Percentiles rank a stretch among this genome's conserved stretches.
phyloP scores from a whole-genome alignment of 83 land plant species.

The Diphasiastrum complanatum region DNA sequence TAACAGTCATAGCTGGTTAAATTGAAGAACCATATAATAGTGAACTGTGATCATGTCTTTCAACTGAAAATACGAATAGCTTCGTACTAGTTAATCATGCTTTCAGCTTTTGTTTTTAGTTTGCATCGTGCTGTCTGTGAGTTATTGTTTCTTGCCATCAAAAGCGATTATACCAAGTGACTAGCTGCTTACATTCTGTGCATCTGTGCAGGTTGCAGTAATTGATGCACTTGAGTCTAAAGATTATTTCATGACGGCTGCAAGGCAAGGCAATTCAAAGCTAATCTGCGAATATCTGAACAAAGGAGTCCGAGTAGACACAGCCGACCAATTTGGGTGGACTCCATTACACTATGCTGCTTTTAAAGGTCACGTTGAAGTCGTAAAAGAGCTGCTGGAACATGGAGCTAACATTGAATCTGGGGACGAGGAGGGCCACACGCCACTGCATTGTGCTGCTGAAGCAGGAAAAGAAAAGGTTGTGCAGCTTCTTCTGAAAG shows the following conservation, averaged over 20 bases:
- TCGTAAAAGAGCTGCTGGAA: slow-evolving; percentile 29
- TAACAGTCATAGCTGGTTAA: no score
- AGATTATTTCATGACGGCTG: slow-evolving; percentile 35
- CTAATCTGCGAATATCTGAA: slow-evolving; percentile 21
- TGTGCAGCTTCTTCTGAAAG: slow-evolving; percentile 34
- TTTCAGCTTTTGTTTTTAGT: neutral
- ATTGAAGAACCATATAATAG: no score
- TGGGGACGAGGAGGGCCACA: slow-evolving; percentile 45
- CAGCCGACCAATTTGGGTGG: slow-evolving; percentile 40
- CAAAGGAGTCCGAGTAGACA: slow-evolving; percentile 16
- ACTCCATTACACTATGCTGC: slow-evolving; percentile 53
- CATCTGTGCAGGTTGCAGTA: slow-evolving; percentile 26
- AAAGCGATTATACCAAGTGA: neutral
- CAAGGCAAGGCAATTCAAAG: slow-evolving; percentile 38
- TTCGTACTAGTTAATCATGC: neutral
- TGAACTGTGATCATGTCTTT: no score
- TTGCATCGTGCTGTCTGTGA: neutral
- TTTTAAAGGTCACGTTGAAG: slow-evolving; percentile 43
- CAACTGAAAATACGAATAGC: no score
- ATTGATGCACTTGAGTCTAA: slow-evolving; percentile 38
- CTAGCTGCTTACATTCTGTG: neutral
- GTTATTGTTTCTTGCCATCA: neutral
- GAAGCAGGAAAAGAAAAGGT: slow-evolving; percentile 41
- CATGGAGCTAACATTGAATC: slow-evolving; percentile 26
- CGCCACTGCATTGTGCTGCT: slow-evolving; percentile 51